Conservation (phyloP, 352 stramenopile species). For the Pythium phragmitis region DNA sequence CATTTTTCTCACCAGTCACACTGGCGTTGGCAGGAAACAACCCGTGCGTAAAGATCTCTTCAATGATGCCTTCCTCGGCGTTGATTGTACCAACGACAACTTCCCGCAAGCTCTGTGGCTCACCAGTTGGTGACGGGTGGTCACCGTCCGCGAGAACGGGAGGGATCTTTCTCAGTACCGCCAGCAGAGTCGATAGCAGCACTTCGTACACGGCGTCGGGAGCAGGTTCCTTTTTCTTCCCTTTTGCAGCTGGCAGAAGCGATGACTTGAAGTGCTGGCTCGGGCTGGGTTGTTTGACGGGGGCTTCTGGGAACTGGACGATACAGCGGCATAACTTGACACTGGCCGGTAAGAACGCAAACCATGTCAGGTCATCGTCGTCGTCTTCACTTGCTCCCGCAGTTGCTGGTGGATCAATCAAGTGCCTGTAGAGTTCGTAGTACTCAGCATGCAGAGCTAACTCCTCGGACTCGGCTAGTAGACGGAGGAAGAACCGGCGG, state of each 20-base stretch:
- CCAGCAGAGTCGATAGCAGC: constrained; percentile 24
- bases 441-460: constrained; percentile 19
- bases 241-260: not conserved
- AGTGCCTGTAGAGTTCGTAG: constrained; percentile 20
- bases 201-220: constrained; percentile 24
- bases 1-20: constrained; percentile 15
- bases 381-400: not conserved
- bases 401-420: constrained; percentile 10
- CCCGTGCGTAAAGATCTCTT: constrained; percentile 29
- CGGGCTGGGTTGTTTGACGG: not conserved
- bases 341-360: constrained; percentile 24
- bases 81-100: constrained; percentile 24
- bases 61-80: constrained; percentile 26
- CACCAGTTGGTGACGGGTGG: constrained; percentile 40
- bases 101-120: constrained; percentile 30
- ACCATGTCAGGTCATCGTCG: constrained; percentile 18
- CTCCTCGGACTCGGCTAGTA: constrained; percentile 17
- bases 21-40: constrained; percentile 27
- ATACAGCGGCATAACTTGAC: constrained; percentile 21
- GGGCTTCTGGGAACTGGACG: constrained; percentile 15
- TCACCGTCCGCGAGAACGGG: constrained; percentile 39
- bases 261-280: constrained; percentile 1
- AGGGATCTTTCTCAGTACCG: constrained; percentile 25
- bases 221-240: constrained; percentile 1
- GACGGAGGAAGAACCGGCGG: constrained; percentile 22